phyloP scores from a whole-genome alignment of 1,284 basidiomycete species.

The Salmacisia buchloeana region DNA sequence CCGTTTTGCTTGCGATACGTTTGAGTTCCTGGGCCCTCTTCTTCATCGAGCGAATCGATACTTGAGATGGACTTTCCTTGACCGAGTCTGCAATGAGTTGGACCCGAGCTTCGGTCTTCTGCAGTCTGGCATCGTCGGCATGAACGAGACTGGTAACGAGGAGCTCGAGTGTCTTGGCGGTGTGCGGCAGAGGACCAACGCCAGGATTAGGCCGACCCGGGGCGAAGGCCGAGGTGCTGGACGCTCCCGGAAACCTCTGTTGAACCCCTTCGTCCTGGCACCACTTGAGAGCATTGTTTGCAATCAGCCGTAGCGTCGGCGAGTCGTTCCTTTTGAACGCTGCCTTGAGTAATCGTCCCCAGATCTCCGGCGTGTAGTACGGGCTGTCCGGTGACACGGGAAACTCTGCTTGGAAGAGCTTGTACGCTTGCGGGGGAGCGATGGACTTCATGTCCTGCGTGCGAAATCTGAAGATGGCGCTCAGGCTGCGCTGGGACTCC shows the following conservation, averaged over 20 bases:
- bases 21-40: background rate
- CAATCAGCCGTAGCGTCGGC: background rate
- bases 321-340: background rate
- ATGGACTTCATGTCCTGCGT: background rate
- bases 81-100: too few relatives aligned
- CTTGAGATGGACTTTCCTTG: too few relatives aligned
- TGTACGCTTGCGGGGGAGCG: background rate
- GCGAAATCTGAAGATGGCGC: background rate
- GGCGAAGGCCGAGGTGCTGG: too few relatives aligned
- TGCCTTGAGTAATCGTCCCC: background rate
- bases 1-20: too few relatives aligned
- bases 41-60: too few relatives aligned
- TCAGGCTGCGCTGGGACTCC: too few relatives aligned
- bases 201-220: too few relatives aligned
- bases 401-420: background rate
- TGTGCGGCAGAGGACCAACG: background rate
- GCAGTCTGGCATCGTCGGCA: background rate
- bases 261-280: background rate
- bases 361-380: background rate
- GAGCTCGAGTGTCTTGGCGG: background rate
- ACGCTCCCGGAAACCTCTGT: too few relatives aligned
- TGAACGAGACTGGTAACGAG: background rate
- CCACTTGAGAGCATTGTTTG: background rate
- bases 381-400: background rate
- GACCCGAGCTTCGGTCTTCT: background rate